Evolutionary conservation across 1,139 yeast genomes (phyloP), one percentile per base, ranked within the genome.

Genomic region (Geotrichum cucujoidarum): DNA sequence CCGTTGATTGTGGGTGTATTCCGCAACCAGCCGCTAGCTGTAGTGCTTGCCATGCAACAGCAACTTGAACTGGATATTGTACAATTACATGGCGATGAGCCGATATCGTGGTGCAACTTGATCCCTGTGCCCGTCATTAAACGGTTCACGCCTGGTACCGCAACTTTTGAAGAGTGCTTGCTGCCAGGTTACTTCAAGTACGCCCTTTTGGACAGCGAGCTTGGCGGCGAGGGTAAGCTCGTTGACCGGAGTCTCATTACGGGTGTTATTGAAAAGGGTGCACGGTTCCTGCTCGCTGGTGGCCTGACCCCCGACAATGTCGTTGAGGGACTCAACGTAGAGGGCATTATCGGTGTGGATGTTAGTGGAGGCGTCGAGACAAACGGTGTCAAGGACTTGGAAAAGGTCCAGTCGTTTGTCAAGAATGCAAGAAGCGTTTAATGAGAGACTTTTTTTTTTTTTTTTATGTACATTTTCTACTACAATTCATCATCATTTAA

Each of bases 301-400:
- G 98, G 98, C 0, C 71, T 92, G 51, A 81, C 73, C 0, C 87
- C 94, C 0, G 79, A 73, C 0, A 92, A 90, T 59, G 86, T 92
- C 11, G 51, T 51, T 0, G 64, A 65, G 1, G 94, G 95, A 13
- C 56, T 64, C 40, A 71, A 69, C 42, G 31, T 21, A n/a, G 63
- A 58, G 50, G 81, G 84, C 2, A 78, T 86, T n/a, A 62, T 80
- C 37, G 97, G 97, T 1, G 92, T 83, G 29, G 98, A 92, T 66
- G 97, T 92, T 7, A 84, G 96, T 61, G 92, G 97, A 13, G 98
- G 98, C 1, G 95, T 90, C 1, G 98, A 88, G 57, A 78, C 86
- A 1, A 67, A 75, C 18, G 95, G 95, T 3, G 65, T 59, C 2
- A 92, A 90, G 66, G 95, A 88, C 62, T 58, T 70, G 44, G 63